Base-by-base conservation (phyloP, 306 rosid species). In the Quercus parvula region DNA sequence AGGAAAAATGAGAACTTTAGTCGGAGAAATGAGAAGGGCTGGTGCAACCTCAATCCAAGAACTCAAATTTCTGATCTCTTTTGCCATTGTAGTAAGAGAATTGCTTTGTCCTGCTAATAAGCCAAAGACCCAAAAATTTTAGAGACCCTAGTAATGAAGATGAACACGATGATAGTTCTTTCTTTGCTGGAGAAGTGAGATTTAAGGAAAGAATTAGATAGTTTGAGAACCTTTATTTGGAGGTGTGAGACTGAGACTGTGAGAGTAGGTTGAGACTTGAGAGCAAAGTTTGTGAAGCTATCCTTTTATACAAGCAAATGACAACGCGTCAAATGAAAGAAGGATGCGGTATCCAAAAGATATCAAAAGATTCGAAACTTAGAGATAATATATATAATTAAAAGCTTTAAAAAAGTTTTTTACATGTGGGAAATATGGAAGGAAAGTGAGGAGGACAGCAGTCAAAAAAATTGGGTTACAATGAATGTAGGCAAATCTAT, bases 21-120 rank as follows among this genome's bases (percentile, higher is more conserved):
- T 64, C 25, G 56, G 80, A 11, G 74, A 71, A 73, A 90, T 86
- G 74, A 92, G 30, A 54, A 80, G 75, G 51, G 87, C 75, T 11
- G 93, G 97, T n/a, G 82, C 89, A 51, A 75, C 84, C 83, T 90
- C 94, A 59, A 80, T 27, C 90, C 81, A 86, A 2, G 33, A 85
- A 52, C 71, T 81, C 84, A 88, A 78, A 0, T 30, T 54, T 56
- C 78, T 82, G 6, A 74, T 84, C 74, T 44, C 61, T 78, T 80
- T 87, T 69, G 77, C 88, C 94, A 87, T 92, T 51, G 56, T 66
- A 33, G 66, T 46, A 74, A 69, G 75, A 73, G 30, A 15, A 19
- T 5, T 30, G 5, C 61, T 57, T 71, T 58, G 14, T 35, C 18
- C 24, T 17, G 54, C 71, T 15, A 31, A 4, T 15, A 64, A 14